These are phyloP conservation scores for Fistulinella cinereoalba DNA, from an alignment of 1,284 basidiomycete genomes.

Conservation along the genomic window DNA sequence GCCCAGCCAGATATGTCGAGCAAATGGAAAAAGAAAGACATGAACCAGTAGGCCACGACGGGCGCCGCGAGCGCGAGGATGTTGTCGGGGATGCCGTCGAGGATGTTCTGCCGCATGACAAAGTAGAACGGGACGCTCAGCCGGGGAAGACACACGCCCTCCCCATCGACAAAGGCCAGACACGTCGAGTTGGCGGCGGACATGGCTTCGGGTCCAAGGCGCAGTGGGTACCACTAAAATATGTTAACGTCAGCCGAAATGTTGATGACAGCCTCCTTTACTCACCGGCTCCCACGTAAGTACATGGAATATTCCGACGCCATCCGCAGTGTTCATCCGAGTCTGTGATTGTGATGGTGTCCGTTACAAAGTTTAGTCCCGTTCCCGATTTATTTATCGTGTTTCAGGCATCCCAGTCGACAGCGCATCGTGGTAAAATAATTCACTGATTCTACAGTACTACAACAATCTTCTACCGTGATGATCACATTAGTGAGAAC, in stretches of 20 bases:
- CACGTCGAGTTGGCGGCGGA: conserved; percentile 27
- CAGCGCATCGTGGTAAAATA: conserved; percentile 2
- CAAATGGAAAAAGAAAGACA: conserved; percentile 78
- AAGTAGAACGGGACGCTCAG: conserved; percentile 61
- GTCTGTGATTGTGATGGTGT: no score
- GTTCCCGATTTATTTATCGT: no score
- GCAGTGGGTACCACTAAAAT: no score
- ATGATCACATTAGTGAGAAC: conserved; percentile 34
- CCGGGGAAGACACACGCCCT: conserved; percentile 24
- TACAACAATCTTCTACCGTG: conserved; percentile 36
- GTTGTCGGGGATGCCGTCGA: conserved; percentile 70
- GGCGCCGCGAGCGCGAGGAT: conserved; percentile 74
- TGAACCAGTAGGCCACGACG: conserved; percentile 83
- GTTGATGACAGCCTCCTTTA: no score
- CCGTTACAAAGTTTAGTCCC: no score
- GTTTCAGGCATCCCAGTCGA: no score
- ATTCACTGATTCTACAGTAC: conserved; percentile 30
- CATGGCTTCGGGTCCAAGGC: no score
- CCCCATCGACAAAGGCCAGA: conserved; percentile 23
- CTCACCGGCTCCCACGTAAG: no score
- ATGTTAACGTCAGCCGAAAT: no score
- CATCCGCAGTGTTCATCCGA: no score
- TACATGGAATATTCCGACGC: no score
- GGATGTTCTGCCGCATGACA: conserved; percentile 47
- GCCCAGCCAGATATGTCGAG: conserved; percentile 76